Conservation (phyloP, 1,139 yeast species). For the Yamadazyma mexicana region DNA sequence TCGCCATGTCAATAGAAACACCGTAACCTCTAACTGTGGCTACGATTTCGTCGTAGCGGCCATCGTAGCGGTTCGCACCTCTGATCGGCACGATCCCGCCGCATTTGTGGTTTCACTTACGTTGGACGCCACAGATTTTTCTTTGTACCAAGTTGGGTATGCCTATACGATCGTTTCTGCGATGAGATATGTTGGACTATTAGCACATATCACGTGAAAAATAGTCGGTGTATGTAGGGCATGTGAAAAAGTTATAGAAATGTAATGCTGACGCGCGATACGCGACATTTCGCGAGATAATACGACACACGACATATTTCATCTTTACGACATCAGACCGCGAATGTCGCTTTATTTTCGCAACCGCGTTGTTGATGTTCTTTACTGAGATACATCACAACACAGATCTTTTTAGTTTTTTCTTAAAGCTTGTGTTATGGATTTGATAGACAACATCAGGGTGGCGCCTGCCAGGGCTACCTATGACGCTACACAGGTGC, state of each 20-base stretch:
- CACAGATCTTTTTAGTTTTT: neutral
- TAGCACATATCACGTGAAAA: conserved; percentile 8
- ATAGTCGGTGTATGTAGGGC: no score
- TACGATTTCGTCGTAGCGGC: neutral
- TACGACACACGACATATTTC: no score
- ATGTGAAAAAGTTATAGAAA: neutral
- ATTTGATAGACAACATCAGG: conserved; percentile 20
- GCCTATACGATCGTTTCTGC: conserved; percentile 6
- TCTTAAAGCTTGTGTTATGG: conserved; percentile 14
- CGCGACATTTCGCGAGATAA: neutral
- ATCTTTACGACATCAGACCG: conserved; percentile 1
- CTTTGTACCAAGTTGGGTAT: no score
- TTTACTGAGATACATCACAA: neutral
- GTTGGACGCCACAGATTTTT: conserved; percentile 1
- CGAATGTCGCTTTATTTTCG: neutral
- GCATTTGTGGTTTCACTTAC: neutral
- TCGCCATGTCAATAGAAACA: neutral
- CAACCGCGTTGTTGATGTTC: conserved; percentile 1
- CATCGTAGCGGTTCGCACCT: no score
- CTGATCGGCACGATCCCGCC: neutral
- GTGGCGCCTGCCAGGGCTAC: conserved; percentile 13
- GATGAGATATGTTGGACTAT: conserved; percentile 1
- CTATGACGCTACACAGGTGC: conserved; percentile 8
- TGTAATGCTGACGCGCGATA: neutral
- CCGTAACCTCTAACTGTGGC: no score